A percentile compares a stretch with the other conserved stretches of the same genome.
Evolutionary conservation across 495 filamentous ascomycete genomes (phyloP).

Genomic region (Trichocladium uniseriatum): DNA sequence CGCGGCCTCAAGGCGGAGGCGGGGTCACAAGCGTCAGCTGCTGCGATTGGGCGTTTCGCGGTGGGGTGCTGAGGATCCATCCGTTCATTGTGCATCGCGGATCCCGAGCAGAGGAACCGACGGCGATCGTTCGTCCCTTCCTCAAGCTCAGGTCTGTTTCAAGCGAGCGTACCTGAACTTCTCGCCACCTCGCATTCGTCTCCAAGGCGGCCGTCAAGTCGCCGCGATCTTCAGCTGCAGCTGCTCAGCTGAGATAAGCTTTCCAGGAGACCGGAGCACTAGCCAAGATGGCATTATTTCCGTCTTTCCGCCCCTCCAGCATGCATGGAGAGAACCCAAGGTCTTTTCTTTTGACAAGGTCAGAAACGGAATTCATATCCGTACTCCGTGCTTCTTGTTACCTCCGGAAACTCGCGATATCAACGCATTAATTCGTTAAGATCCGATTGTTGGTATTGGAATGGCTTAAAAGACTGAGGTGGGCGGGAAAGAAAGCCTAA

Average conservation of each 20-base stretch:
- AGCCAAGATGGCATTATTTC: not conserved
- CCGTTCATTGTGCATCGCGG: not conserved
- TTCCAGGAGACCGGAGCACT: not conserved
- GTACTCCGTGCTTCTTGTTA: too few relatives aligned
- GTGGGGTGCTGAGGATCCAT: not conserved
- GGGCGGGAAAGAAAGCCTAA: too few relatives aligned
- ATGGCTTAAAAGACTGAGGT: too few relatives aligned
- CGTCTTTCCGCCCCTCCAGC: too few relatives aligned
- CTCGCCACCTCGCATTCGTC: not conserved
- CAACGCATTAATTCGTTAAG: constrained; percentile 8
- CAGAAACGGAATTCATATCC: too few relatives aligned
- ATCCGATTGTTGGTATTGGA: too few relatives aligned
- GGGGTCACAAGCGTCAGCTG: not conserved
- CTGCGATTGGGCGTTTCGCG: not conserved
- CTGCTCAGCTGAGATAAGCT: not conserved
- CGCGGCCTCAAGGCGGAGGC: too few relatives aligned
- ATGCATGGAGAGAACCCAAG: too few relatives aligned
- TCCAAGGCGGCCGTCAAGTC: not conserved
- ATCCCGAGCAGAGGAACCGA: not conserved
- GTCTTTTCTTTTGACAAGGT: too few relatives aligned
- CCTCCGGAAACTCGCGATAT: too few relatives aligned
- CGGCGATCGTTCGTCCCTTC: not conserved
- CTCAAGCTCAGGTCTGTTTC: not conserved
- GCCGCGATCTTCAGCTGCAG: not conserved
- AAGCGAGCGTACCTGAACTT: too few relatives aligned